phyloP scores from a whole-genome alignment of 352 stramenopile genomes.

The Phytophthora cajani region DNA sequence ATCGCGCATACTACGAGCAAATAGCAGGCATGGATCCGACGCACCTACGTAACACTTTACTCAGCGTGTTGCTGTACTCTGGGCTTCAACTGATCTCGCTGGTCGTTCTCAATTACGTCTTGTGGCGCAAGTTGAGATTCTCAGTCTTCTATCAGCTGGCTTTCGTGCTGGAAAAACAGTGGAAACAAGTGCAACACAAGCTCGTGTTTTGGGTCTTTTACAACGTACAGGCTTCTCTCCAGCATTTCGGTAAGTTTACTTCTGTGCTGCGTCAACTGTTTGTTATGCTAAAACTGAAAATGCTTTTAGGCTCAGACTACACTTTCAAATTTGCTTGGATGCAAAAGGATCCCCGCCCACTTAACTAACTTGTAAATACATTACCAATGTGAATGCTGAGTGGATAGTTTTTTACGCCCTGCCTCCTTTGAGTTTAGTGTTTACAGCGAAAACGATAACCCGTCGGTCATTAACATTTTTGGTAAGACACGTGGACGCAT shows the following conservation, averaged over 20 bases:
- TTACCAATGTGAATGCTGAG: neutral
- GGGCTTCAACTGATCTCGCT: constrained; percentile 3
- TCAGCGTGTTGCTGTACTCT: constrained; percentile 9
- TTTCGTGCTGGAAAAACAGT: constrained; percentile 6
- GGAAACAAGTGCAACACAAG: neutral
- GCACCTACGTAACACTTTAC: neutral
- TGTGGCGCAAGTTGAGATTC: constrained; percentile 5
- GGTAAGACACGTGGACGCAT: no score
- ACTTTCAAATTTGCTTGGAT: constrained; percentile 4
- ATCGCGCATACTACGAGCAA: constrained; percentile 1
- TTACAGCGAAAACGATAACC: no score
- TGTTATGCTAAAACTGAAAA: neutral
- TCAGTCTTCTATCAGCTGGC: neutral
- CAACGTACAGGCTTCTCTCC: constrained; percentile 1
- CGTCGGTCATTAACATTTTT: no score
- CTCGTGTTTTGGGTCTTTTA: constrained; percentile 1
- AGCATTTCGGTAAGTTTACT: constrained; percentile 6
- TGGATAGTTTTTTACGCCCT: no score
- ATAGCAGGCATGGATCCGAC: constrained; percentile 6
- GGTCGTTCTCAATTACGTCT: neutral
- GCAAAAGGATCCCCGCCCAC: neutral
- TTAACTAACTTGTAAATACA: neutral
- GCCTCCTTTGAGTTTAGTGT: no score
- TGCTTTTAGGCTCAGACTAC: neutral
- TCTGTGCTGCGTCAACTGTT: neutral